Percentiles rank a stretch among this genome's conserved stretches.
Conservation (phyloP, 2,329 filamentous ascomycete species). For the Trichophyton equinum region DNA sequence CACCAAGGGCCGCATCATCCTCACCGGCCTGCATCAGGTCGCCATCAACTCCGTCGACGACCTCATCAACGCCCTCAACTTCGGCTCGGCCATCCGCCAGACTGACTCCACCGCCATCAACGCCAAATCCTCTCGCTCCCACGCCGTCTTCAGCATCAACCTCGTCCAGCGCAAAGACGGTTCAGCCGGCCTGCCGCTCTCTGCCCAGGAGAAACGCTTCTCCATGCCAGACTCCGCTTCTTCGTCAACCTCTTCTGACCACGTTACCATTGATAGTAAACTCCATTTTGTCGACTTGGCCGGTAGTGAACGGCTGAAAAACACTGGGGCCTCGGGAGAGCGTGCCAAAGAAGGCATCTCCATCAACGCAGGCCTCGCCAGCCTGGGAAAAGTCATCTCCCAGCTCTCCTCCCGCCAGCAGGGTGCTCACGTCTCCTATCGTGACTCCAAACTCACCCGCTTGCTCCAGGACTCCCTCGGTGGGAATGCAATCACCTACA, state of each 20-base stretch:
- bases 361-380: constrained; percentile 91
- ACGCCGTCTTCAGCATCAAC: constrained; percentile 93
- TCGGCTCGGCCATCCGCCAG: constrained; percentile 86
- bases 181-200: constrained; percentile 30
- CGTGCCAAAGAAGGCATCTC: constrained; percentile 92
- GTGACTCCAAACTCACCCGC: constrained; percentile 92
- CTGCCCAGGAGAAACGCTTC: constrained; percentile 64
- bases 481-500: constrained; percentile 95
- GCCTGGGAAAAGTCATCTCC: constrained; percentile 93
- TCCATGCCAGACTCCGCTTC: constrained; percentile 77
- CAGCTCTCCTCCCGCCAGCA: constrained; percentile 83
- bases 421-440: constrained; percentile 88
- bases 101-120: constrained; percentile 97
- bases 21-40: constrained; percentile 79
- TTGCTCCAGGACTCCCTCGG: constrained; percentile 92
- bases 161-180: constrained; percentile 65
- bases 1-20: constrained; percentile 80
- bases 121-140: constrained; percentile 91
- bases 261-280: constrained; percentile 88
- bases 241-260: constrained; percentile 59
- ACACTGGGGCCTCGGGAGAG: constrained; percentile 89
- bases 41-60: constrained; percentile 87
- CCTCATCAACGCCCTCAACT: constrained; percentile 74
- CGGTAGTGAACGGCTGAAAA: constrained; percentile 91
- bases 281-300: constrained; percentile 96